A percentile compares a stretch with the other conserved stretches of the same genome.
Evolutionary conservation across 1,139 yeast species (phyloP).

Genomic region (Pneumocystis canis): DNA sequence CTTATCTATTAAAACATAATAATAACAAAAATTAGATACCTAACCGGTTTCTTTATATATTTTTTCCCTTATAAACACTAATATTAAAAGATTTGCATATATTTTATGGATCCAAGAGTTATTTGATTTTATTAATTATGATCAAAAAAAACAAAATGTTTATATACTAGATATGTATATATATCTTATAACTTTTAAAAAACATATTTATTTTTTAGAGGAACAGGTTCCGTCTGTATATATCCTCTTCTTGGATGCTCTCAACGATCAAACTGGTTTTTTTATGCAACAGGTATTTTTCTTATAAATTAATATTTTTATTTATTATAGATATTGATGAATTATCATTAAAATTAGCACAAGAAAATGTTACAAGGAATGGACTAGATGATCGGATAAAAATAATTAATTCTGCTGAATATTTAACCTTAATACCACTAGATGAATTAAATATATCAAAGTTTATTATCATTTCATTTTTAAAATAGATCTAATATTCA

Average conservation of each 20-base stretch:
- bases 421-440: not conserved
- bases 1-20: not conserved
- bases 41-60: not conserved
- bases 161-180: conserved; percentile 14
- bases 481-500: not conserved
- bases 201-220: conserved; percentile 7
- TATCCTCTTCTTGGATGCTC: conserved; percentile 17
- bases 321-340: conserved; percentile 15
- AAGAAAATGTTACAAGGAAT: conserved; percentile 13
- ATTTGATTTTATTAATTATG: conserved; percentile 7
- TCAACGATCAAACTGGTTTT: conserved; percentile 14
- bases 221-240: conserved; percentile 18
- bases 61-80: not conserved
- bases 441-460: conserved; percentile 2
- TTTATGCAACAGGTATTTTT: conserved; percentile 16
- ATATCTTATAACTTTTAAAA: not conserved
- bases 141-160: not conserved
- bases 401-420: conserved; percentile 3
- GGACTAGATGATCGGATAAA: conserved; percentile 12
- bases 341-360: conserved; percentile 13
- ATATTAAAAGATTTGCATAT: conserved; percentile 17
- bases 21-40: not conserved
- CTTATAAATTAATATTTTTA: not conserved
- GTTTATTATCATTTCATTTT: not conserved
- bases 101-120: conserved; percentile 17